Percentiles rank a stretch among this genome's conserved stretches.
These are phyloP conservation scores for Solanum lignicaule DNA, from an alignment of 257 asterid species.

Conservation along the genomic window DNA sequence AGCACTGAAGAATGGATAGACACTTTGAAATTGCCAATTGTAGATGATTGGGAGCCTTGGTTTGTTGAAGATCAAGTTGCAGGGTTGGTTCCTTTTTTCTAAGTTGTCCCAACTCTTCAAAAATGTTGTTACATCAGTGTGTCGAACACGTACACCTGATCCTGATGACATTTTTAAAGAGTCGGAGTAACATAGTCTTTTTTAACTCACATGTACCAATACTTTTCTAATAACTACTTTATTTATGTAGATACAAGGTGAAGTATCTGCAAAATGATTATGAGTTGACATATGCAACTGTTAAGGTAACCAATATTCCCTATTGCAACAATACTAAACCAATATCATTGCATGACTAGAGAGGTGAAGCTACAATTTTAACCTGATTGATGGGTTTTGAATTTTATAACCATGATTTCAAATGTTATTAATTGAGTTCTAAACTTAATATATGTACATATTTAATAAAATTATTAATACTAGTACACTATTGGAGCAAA, in stretches of 20 bases:
- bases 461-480: too few relatives aligned
- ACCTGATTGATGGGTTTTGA: too few relatives aligned
- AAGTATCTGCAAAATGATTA: background rate
- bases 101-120: accelerated
- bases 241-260: background rate
- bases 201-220: background rate
- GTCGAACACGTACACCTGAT: too few relatives aligned
- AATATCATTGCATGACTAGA: background rate
- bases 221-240: background rate
- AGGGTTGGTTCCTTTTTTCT: constrained; percentile 5
- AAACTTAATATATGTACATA: too few relatives aligned
- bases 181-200: too few relatives aligned
- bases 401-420: too few relatives aligned
- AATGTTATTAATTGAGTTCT: too few relatives aligned
- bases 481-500: too few relatives aligned
- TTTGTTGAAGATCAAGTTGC: constrained; percentile 22
- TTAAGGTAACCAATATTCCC: constrained; percentile 15
- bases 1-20: constrained; percentile 20
- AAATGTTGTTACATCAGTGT: too few relatives aligned
- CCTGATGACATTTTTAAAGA: too few relatives aligned
- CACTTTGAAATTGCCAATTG: constrained; percentile 3
- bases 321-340: background rate
- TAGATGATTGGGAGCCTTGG: constrained; percentile 30
- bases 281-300: constrained; percentile 24
- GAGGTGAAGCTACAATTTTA: too few relatives aligned